phyloP scores from a whole-genome alignment of 1,284 basidiomycete genomes.

The Trametes hirsuta region DNA sequence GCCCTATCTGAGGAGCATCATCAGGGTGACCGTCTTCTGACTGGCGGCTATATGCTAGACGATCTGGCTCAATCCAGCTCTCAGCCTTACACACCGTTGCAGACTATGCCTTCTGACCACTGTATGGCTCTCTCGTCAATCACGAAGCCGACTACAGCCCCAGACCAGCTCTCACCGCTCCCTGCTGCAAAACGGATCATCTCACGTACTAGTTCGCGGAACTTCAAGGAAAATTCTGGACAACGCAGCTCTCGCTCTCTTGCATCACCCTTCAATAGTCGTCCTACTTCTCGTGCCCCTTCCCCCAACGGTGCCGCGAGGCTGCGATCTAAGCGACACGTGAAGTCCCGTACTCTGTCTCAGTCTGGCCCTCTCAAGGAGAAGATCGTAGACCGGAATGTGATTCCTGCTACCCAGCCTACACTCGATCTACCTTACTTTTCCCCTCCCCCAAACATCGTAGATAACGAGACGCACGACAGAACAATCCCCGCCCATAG shows the following conservation, averaged over 20 bases:
- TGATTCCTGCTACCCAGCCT: background rate
- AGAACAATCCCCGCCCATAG: constrained; percentile 18
- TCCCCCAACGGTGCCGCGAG: constrained; percentile 40
- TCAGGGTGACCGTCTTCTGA: background rate
- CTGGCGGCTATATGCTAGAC: constrained; percentile 22
- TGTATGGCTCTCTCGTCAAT: constrained; percentile 21
- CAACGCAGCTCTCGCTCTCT: constrained; percentile 30
- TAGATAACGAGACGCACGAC: background rate
- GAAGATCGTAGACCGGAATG: constrained; percentile 14
- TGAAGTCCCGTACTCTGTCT: constrained; percentile 38
- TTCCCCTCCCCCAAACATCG: background rate
- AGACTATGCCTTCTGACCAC: constrained; percentile 23
- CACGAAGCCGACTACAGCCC: constrained; percentile 9
- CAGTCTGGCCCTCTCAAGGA: constrained; percentile 32
- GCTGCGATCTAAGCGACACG: constrained; percentile 26
- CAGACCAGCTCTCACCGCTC: constrained; percentile 45
- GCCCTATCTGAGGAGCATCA: background rate
- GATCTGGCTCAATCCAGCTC: constrained; percentile 10
- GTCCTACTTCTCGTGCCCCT: constrained; percentile 43
- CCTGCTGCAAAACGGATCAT: constrained; percentile 46
- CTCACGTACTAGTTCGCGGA: constrained; percentile 49
- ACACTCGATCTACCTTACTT: background rate
- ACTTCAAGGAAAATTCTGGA: constrained; percentile 49
- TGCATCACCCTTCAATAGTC: constrained; percentile 45
- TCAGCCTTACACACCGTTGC: constrained; percentile 23